Evolutionary conservation across 768 basidiomycete genomes (phyloP).

Genomic region (Podaxis sp.): DNA sequence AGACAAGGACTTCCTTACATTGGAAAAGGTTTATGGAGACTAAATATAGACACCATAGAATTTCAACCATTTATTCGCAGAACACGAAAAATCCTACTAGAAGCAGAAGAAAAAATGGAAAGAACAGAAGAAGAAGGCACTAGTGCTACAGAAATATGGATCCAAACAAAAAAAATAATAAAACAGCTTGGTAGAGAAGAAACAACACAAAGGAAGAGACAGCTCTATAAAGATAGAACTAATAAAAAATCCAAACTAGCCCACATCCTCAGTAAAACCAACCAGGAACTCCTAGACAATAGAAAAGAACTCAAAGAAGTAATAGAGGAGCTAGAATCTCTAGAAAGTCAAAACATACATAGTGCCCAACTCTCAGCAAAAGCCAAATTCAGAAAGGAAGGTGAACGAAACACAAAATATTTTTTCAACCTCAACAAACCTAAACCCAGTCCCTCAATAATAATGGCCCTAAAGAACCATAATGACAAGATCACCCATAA

Average conservation of each 20-base stretch:
- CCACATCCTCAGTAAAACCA: background rate
- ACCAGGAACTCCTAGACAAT: background rate
- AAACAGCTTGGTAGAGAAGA: background rate
- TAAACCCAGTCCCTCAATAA: too few relatives aligned
- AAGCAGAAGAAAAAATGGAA: background rate
- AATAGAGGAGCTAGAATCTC: background rate
- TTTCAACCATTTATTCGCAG: slow-evolving; percentile 8
- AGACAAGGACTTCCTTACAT: slow-evolving; percentile 24
- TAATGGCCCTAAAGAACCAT: too few relatives aligned
- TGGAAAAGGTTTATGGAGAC: slow-evolving; percentile 33
- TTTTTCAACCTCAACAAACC: too few relatives aligned
- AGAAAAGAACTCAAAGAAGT: background rate
- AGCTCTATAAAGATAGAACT: background rate
- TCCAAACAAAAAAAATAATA: background rate
- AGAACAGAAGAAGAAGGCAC: too few relatives aligned
- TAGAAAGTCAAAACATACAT: background rate
- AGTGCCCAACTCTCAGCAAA: background rate
- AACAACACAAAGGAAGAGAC: background rate
- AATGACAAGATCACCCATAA: too few relatives aligned
- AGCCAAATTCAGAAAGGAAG: too few relatives aligned
- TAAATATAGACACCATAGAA: slow-evolving; percentile 21
- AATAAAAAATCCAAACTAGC: background rate
- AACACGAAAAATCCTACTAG: background rate
- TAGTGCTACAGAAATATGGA: background rate
- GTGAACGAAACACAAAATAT: too few relatives aligned